A percentile compares a stretch with the other conserved stretches of the same genome.
phyloP scores from a whole-genome alignment of 2,329 filamentous ascomycete species.

The Bisporella sp. region DNA sequence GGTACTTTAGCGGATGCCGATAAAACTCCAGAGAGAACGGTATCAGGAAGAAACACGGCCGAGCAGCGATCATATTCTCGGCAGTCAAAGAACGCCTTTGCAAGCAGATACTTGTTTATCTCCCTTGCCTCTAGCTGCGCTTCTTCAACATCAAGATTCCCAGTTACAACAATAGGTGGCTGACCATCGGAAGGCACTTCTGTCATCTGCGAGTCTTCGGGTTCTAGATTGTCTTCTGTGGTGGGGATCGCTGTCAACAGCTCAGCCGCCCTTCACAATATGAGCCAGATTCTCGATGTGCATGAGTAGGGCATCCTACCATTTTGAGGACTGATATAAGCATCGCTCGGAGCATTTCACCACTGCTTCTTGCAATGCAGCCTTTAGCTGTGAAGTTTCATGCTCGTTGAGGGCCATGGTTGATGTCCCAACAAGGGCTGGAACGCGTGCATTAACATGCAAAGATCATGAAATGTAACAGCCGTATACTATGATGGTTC shows the following conservation, averaged over 20 bases:
- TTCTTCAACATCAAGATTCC: constrained; percentile 64
- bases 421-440: neutral
- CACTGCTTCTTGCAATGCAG: constrained; percentile 75
- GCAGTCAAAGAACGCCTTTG: constrained; percentile 92
- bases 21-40: constrained; percentile 62
- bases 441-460: no score
- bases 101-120: constrained; percentile 76
- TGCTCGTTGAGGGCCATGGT: constrained; percentile 39
- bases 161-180: constrained; percentile 43
- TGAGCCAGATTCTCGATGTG: constrained; percentile 9
- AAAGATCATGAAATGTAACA: no score
- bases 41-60: constrained; percentile 77
- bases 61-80: constrained; percentile 92
- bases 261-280: constrained; percentile 72
- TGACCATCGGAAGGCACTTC: constrained; percentile 40
- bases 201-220: constrained; percentile 53
- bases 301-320: constrained; percentile 43
- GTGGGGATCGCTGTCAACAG: constrained; percentile 74
- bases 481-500: no score
- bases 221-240: constrained; percentile 41
- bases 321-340: constrained; percentile 94
- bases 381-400: constrained; percentile 46
- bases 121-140: constrained; percentile 71
- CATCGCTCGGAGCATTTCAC: constrained; percentile 91
- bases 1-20: constrained; percentile 33